Conservation (phyloP, 1,139 yeast species). For the Hansenula lynferdii region DNA sequence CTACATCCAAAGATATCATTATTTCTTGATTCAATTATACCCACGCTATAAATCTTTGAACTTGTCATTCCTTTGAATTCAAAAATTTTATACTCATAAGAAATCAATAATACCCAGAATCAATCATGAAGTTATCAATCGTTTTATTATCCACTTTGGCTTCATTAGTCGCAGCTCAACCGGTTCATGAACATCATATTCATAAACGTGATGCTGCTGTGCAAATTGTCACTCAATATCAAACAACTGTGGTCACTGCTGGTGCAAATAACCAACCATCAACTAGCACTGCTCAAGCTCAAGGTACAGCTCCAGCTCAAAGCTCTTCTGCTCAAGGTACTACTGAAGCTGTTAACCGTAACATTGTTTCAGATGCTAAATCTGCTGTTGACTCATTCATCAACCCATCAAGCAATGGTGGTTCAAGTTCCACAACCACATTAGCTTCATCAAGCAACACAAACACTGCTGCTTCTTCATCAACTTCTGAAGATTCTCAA, state of each 20-base stretch:
- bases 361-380: background rate
- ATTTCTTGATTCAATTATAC: no score
- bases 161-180: constrained; percentile 26
- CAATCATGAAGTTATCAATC: background rate
- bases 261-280: constrained; percentile 22
- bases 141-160: constrained; percentile 13
- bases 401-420: background rate
- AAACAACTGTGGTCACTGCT: constrained; percentile 25
- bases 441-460: constrained; percentile 9
- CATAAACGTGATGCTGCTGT: constrained; percentile 34
- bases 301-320: constrained; percentile 19
- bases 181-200: constrained; percentile 32
- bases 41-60: no score
- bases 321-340: no score
- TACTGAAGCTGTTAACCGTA: background rate
- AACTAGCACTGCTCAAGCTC: constrained; percentile 20
- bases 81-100: no score
- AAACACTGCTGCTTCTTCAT: constrained; percentile 2
- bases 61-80: no score
- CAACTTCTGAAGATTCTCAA: no score
- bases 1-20: no score
- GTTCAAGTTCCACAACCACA: constrained; percentile 5
- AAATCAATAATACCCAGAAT: background rate
- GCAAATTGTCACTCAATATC: constrained; percentile 20
- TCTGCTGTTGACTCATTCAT: constrained; percentile 5